Evolutionary conservation across 768 basidiomycete species (phyloP).

Genomic region (Calocybe gangraenosa): DNA sequence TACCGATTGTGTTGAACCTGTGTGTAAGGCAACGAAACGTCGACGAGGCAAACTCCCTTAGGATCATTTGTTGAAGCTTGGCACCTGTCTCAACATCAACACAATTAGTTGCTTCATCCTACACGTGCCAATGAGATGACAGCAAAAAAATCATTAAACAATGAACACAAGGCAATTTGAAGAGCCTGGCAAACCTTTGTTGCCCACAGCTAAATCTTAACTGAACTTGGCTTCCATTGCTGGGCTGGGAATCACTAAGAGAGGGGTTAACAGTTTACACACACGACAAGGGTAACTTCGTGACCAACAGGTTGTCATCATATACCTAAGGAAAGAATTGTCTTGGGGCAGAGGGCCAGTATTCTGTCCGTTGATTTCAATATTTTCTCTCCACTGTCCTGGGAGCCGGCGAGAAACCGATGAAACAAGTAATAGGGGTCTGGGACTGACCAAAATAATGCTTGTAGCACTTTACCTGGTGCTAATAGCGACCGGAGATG

Average conservation of each 20-base stretch:
- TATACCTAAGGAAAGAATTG: constrained; percentile 42
- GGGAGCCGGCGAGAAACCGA: not conserved
- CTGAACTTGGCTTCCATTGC: constrained; percentile 61
- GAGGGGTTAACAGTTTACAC: not conserved
- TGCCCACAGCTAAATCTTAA: constrained; percentile 53
- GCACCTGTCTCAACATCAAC: constrained; percentile 61
- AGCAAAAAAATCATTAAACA: not conserved
- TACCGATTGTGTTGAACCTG: constrained; percentile 54
- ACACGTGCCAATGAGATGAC: not conserved
- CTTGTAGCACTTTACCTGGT: no score
- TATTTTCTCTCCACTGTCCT: constrained; percentile 62
- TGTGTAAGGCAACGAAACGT: constrained; percentile 56
- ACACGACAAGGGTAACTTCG: not conserved
- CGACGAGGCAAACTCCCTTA: constrained; percentile 49
- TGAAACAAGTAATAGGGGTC: not conserved
- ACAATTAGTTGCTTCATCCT: constrained; percentile 61
- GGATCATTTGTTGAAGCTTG: constrained; percentile 59
- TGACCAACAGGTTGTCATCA: constrained; percentile 37
- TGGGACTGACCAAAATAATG: constrained; percentile 43
- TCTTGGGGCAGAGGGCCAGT: constrained; percentile 66
- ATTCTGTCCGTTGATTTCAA: constrained; percentile 55
- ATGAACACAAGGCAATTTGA: not conserved
- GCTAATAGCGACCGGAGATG: no score
- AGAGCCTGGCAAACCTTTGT: constrained; percentile 45
- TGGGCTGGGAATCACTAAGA: constrained; percentile 49